Conservation (phyloP, 2,329 filamentous ascomycete genomes). For the Aureobasidium leucospermi region DNA sequence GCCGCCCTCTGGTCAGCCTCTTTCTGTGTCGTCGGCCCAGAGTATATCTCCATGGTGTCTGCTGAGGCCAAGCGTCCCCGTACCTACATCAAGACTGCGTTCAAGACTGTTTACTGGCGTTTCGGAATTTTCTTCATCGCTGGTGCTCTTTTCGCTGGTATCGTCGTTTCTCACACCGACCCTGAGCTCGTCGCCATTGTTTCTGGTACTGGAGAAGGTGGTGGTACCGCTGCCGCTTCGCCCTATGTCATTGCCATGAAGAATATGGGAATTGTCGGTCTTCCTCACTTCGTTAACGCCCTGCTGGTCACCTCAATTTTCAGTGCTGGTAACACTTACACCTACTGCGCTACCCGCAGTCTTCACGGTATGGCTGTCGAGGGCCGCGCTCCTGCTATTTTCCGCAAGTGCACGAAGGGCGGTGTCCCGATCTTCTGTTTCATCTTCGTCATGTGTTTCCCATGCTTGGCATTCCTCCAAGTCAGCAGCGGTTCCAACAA, state of each 20-base stretch:
- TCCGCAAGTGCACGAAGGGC: constrained; percentile 50
- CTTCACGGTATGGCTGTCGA: constrained; percentile 48
- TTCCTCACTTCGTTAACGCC: constrained; percentile 34
- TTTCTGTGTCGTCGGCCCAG: constrained; percentile 40
- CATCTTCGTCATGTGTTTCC: constrained; percentile 33
- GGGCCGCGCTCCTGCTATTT: constrained; percentile 44
- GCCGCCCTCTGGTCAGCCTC: constrained; percentile 30
- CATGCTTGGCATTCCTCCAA: constrained; percentile 24
- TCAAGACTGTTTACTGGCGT: constrained; percentile 42
- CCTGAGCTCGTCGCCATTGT: constrained; percentile 21
- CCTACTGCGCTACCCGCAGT: constrained; percentile 47
- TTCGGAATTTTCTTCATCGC: constrained; percentile 43
- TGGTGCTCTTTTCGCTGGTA: constrained; percentile 38
- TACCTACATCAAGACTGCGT: constrained; percentile 39
- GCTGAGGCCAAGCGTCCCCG: constrained; percentile 41
- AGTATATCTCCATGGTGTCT: constrained; percentile 43
- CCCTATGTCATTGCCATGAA: constrained; percentile 37
- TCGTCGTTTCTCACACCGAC: constrained; percentile 31
- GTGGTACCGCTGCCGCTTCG: constrained; percentile 22
- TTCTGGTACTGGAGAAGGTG: constrained; percentile 4
- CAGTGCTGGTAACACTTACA: constrained; percentile 50
- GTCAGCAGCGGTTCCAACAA: constrained; percentile 19
- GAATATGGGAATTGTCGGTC: constrained; percentile 36
- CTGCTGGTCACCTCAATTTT: constrained; percentile 47
- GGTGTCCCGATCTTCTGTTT: constrained; percentile 54